A percentile compares a stretch with the other conserved stretches of the same genome.
Conservation (phyloP, 192 early-diverging fungal species). For the Backusella sp. region DNA sequence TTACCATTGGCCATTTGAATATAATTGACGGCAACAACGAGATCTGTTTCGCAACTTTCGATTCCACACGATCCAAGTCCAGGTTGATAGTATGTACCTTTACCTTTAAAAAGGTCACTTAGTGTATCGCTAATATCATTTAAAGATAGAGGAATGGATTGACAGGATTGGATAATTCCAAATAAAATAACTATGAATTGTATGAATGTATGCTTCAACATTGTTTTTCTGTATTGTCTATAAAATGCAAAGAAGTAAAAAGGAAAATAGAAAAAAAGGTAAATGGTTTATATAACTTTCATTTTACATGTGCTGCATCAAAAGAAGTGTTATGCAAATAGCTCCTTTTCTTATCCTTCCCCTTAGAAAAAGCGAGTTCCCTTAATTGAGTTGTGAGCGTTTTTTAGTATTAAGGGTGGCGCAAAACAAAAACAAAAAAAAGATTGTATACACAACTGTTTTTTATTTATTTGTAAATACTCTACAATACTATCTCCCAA, state of each 20-base stretch:
- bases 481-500: not conserved
- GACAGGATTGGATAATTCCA: not conserved
- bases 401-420: not conserved
- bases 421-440: not conserved
- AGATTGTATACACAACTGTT: not conserved
- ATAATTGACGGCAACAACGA: constrained; percentile 41
- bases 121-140: not conserved
- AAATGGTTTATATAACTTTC: not conserved
- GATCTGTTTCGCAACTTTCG: constrained; percentile 43
- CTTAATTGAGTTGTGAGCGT: not conserved
- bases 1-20: constrained; percentile 6
- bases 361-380: not conserved
- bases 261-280: not conserved
- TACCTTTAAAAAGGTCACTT: constrained; percentile 28
- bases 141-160: not conserved
- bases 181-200: not conserved
- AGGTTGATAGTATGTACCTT: constrained; percentile 52
- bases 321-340: not conserved
- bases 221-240: not conserved
- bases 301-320: not conserved
- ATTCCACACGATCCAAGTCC: constrained; percentile 53
- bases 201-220: not conserved
- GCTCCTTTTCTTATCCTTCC: not conserved
- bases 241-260: not conserved
- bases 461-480: not conserved